Conservation (phyloP, 805 yeast genomes). For the Metschnikowia peoriensis region DNA sequence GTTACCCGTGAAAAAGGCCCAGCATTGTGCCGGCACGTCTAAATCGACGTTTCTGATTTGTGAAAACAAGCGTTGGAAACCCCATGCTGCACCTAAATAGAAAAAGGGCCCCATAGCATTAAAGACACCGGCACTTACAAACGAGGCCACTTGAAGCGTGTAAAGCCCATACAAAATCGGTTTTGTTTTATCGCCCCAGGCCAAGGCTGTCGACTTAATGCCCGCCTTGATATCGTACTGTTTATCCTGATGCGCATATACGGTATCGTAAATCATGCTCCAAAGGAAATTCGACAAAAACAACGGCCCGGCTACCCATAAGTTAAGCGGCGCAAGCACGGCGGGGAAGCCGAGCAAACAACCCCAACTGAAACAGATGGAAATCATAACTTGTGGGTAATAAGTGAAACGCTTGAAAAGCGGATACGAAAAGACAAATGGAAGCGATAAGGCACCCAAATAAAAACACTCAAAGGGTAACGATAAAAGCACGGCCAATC, state of each 20-base stretch:
- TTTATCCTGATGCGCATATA: slow-evolving; percentile 98
- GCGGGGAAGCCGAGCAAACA: slow-evolving; percentile 94
- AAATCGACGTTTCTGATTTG: slow-evolving; percentile 76
- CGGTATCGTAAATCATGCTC: slow-evolving; percentile 95
- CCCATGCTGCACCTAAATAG: slow-evolving; percentile 60
- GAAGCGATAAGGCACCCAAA: slow-evolving; percentile 77
- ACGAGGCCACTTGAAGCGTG: slow-evolving; percentile 62
- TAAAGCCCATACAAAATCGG: slow-evolving; percentile 63
- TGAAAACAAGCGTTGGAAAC: slow-evolving; percentile 62
- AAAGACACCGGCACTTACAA: slow-evolving; percentile 65
- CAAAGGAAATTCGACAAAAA: slow-evolving; percentile 77
- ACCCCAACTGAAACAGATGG: slow-evolving; percentile 92
- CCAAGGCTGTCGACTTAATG: slow-evolving; percentile 90
- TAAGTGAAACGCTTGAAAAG: slow-evolving; percentile 91
- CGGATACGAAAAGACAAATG: slow-evolving; percentile 84
- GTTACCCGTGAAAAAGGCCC: slow-evolving; percentile 76
- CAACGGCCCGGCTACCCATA: slow-evolving; percentile 73
- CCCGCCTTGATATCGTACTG: slow-evolving; percentile 85
- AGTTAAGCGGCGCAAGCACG: slow-evolving; percentile 75
- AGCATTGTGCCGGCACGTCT: slow-evolving; percentile 77
- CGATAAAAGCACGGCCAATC: slow-evolving; percentile 65
- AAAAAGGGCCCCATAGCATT: slow-evolving; percentile 89
- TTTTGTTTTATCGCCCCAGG: slow-evolving; percentile 84
- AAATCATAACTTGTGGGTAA: slow-evolving; percentile 84
- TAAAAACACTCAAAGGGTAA: slow-evolving; percentile 81